Evolutionary conservation across 192 early-diverging fungal species (phyloP), one percentile per base, ranked within the genome.

Genomic region (Coemansia sp.): DNA sequence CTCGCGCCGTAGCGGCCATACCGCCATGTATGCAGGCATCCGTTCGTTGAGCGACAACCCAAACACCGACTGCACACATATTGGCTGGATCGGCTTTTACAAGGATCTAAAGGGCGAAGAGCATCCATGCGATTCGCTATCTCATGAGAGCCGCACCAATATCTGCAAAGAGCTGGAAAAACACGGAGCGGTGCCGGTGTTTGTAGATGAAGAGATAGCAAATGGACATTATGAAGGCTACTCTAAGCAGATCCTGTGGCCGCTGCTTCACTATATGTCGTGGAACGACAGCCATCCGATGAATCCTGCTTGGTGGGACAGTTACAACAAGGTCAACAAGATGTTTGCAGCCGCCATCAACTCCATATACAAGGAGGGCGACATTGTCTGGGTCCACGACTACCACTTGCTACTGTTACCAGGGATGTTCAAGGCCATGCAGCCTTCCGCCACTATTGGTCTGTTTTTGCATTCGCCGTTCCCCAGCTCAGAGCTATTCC

Each of bases 381-480:
- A 91, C 51, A 66, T 81, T 18, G 42, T 76, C 30, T 97, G 94
- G 94, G 80, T 94, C 49, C 94, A 97, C 60, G 95, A 97, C 78
- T 97, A 97, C 65, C 95, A 97, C 67, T 72, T 97, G 62, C 88
- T 97, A 80, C 74, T 97, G 40, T 80, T 96, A 18, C 95, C 95
- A 6, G 81, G 75, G 42, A 88, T 97, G 86, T 59, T 97, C 38
- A 81, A 93, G 40, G 68, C 91, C 63, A 69, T 78, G 28, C 63
- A 91, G 30, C 93, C 93, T 11, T 63, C 81, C 16, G 89, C 92
- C 7, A 87, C 85, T 6, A 93, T 97, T 50, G 95, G 94, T 1
- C 90, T 97, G 59, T 97, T 96, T 57, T 63, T 97, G 33, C 95
- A 97, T 63, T 92, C 94, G 54, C 95, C 95, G 2, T 97, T 97